phyloP scores from a whole-genome alignment of 306 rosid species.

The Gastrolobium bilobum region DNA sequence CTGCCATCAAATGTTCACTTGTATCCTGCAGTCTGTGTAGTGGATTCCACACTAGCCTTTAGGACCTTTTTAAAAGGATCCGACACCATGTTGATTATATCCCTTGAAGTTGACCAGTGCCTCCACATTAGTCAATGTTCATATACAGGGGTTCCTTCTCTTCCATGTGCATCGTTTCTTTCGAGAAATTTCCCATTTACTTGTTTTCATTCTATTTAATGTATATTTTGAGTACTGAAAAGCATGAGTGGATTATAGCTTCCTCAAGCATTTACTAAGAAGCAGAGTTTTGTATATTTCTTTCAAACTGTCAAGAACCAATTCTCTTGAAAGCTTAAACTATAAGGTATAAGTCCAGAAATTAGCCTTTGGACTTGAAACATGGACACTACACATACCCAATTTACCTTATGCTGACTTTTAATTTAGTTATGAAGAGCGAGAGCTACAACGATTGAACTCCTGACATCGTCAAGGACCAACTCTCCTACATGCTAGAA shows the following conservation, averaged over 20 bases:
- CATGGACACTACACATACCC: background rate
- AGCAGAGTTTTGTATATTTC: conserved; percentile 1
- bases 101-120: background rate
- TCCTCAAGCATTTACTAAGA: background rate
- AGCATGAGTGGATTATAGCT: background rate
- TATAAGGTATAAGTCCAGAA: background rate
- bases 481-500: background rate
- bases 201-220: conserved; percentile 13
- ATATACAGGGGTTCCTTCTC: background rate
- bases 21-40: conserved; percentile 10
- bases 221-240: background rate
- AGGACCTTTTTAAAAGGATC: background rate
- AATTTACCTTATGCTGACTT: background rate
- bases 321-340: background rate
- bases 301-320: background rate
- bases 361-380: background rate
- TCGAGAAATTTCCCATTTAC: background rate
- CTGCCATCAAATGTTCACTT: conserved; percentile 24
- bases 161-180: background rate
- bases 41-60: background rate
- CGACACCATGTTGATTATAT: background rate
- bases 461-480: background rate
- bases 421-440: background rate
- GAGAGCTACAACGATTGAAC: background rate
- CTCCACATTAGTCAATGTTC: background rate